These are phyloP conservation scores for Mycena belliarum DNA, from an alignment of 768 basidiomycete genomes.

Conservation along the genomic window DNA sequence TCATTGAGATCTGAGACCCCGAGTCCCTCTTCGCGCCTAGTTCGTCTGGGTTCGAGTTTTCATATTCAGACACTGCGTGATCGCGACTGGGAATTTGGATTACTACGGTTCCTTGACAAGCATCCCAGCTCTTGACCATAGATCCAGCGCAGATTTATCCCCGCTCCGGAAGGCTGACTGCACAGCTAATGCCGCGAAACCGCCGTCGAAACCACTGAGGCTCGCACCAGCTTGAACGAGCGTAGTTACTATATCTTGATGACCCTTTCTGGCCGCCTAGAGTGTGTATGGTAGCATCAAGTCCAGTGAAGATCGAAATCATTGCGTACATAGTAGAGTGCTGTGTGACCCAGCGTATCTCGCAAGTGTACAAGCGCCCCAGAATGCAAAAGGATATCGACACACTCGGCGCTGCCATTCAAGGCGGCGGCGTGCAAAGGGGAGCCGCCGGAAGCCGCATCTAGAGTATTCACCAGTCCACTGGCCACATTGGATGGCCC, in stretches of 20 bases:
- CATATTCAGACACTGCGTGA: no score
- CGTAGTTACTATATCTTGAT: slow-evolving; percentile 58
- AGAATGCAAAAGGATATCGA: slow-evolving; percentile 56
- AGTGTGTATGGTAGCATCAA: neutral
- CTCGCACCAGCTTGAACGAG: slow-evolving; percentile 75
- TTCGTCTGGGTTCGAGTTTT: no score
- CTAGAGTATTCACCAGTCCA: slow-evolving; percentile 73
- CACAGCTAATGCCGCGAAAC: slow-evolving; percentile 54
- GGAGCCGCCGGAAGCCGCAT: slow-evolving; percentile 68
- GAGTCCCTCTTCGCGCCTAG: no score
- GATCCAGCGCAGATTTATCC: slow-evolving; percentile 44
- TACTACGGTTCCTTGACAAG: neutral
- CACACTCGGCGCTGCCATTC: slow-evolving; percentile 53
- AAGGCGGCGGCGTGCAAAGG: slow-evolving; percentile 81
- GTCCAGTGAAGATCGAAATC: neutral
- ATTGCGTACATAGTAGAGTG: slow-evolving; percentile 73
- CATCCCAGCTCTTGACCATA: slow-evolving; percentile 61
- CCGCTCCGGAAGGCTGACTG: slow-evolving; percentile 36
- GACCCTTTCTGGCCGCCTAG: slow-evolving; percentile 78
- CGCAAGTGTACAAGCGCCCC: slow-evolving; percentile 84
- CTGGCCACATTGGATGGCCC: slow-evolving; percentile 48
- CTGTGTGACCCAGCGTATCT: slow-evolving; percentile 79
- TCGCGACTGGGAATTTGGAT: no score
- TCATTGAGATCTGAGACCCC: no score
- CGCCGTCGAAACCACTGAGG: slow-evolving; percentile 66